Conservation (phyloP, 176 grass and related monocot species). For the Dactylis glomerata region DNA sequence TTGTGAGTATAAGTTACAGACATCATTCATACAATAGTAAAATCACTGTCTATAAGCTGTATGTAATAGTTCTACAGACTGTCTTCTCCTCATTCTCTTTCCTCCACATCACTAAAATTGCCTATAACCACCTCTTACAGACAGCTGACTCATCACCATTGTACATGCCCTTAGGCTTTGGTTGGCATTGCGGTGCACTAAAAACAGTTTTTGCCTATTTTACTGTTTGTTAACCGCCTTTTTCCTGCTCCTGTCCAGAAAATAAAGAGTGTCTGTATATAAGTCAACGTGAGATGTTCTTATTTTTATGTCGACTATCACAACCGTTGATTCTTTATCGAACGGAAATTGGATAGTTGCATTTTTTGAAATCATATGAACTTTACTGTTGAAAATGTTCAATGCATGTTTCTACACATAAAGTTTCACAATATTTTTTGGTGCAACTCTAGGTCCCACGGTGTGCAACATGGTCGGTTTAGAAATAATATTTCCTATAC, state of each 20-base stretch:
- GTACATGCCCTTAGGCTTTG: too few relatives aligned
- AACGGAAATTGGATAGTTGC: not conserved
- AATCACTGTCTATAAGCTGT: too few relatives aligned
- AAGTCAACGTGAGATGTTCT: not conserved
- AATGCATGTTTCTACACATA: not conserved
- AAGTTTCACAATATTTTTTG: not conserved
- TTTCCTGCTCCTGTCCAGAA: not conserved
- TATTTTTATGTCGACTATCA: not conserved
- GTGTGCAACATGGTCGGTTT: not conserved
- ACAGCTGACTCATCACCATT: too few relatives aligned
- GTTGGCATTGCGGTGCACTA: not conserved
- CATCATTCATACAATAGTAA: too few relatives aligned
- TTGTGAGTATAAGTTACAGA: too few relatives aligned
- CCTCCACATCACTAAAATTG: too few relatives aligned
- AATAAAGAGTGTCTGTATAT: not conserved
- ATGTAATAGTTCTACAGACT: too few relatives aligned
- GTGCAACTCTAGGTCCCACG: not conserved
- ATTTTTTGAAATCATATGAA: not conserved
- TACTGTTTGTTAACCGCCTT: not conserved
- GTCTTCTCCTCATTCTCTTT: too few relatives aligned
- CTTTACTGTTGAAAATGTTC: not conserved
- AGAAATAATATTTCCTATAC: not conserved
- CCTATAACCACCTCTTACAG: too few relatives aligned
- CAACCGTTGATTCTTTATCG: not conserved
- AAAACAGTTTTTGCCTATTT: not conserved